These are phyloP conservation scores for Verticillium albo-atrum DNA, from an alignment of 2,329 filamentous ascomycete species.

Conservation along the genomic window DNA sequence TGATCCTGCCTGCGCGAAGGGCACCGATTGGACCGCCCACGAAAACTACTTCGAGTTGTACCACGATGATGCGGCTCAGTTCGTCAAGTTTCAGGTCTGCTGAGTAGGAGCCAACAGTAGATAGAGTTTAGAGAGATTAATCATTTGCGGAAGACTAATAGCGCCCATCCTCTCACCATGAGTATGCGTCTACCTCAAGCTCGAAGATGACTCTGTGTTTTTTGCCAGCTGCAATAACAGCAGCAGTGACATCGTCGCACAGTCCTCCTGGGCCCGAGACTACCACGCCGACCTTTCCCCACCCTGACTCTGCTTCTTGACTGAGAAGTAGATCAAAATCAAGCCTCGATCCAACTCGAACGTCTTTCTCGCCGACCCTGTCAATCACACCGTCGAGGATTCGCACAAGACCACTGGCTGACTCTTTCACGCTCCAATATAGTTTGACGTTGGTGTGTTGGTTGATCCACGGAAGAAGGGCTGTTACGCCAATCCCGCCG, in stretches of 20 bases:
- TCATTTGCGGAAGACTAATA: too few relatives aligned
- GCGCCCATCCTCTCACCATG: conserved; percentile 1
- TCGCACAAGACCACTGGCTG: conserved; percentile 19
- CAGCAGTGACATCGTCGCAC: conserved; percentile 32
- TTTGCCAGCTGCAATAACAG: conserved; percentile 14
- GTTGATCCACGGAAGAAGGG: conserved; percentile 27
- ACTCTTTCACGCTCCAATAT: conserved; percentile 27
- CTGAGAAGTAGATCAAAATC: conserved; percentile 23
- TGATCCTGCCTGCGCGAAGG: conserved; percentile 34
- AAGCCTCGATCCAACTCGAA: conserved; percentile 27
- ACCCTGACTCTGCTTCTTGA: conserved; percentile 22
- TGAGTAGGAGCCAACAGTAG: too few relatives aligned
- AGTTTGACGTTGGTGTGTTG: conserved; percentile 30
- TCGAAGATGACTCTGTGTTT: not conserved
- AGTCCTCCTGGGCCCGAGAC: conserved; percentile 35
- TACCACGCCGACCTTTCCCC: conserved; percentile 27
- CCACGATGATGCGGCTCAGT: not conserved
- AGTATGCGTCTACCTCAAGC: not conserved
- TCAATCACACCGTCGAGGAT: conserved; percentile 21
- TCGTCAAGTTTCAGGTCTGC: too few relatives aligned
- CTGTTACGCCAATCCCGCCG: conserved; percentile 45
- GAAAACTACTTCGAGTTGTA: conserved; percentile 43
- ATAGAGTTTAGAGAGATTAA: too few relatives aligned
- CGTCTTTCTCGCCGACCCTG: conserved; percentile 24
- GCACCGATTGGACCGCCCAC: conserved; percentile 24